phyloP scores from a whole-genome alignment of 108 stramenopile species.

The Craspedostauros australis region DNA sequence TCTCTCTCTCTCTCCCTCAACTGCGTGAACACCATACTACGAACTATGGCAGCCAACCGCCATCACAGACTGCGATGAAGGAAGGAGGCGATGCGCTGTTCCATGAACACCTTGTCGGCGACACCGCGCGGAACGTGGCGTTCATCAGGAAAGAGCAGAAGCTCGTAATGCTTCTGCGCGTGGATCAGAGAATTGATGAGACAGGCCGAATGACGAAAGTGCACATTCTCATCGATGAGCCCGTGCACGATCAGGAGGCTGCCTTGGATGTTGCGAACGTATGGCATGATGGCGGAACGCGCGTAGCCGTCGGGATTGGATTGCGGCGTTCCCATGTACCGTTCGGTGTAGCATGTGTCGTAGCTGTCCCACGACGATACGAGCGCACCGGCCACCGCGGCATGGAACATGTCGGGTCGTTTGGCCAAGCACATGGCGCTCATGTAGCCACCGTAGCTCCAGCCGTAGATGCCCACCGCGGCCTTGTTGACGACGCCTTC shows the following conservation, averaged over 20 bases:
- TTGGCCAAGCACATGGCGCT: slow-evolving; percentile 41
- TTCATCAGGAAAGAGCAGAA: slow-evolving; percentile 55
- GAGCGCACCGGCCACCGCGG: slow-evolving; percentile 56
- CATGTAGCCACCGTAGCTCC: slow-evolving; percentile 78
- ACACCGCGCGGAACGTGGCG: slow-evolving; percentile 51
- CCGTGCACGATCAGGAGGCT: slow-evolving; percentile 71
- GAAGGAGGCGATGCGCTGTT: slow-evolving; percentile 22
- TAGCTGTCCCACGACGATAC: slow-evolving; percentile 69
- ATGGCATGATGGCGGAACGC: slow-evolving; percentile 5
- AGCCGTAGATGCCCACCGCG: slow-evolving; percentile 58
- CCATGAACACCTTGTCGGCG: slow-evolving; percentile 32
- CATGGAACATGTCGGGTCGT: slow-evolving; percentile 39
- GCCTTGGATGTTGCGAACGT: slow-evolving; percentile 31
- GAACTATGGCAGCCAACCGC: no score
- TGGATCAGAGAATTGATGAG: slow-evolving; percentile 51
- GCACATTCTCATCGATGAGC: slow-evolving; percentile 70
- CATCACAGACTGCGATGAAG: slow-evolving; percentile 5
- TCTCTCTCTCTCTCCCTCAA: no score
- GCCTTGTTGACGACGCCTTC: slow-evolving; percentile 31
- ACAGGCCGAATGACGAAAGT: slow-evolving; percentile 60
- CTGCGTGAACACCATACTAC: no score
- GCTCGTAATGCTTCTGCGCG: slow-evolving; percentile 43
- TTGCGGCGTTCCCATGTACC: slow-evolving; percentile 57
- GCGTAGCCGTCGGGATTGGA: slow-evolving; percentile 35
- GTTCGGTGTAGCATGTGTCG: slow-evolving; percentile 70